phyloP scores from a whole-genome alignment of 2,329 filamentous ascomycete genomes.

The Ilyonectria sp. region DNA sequence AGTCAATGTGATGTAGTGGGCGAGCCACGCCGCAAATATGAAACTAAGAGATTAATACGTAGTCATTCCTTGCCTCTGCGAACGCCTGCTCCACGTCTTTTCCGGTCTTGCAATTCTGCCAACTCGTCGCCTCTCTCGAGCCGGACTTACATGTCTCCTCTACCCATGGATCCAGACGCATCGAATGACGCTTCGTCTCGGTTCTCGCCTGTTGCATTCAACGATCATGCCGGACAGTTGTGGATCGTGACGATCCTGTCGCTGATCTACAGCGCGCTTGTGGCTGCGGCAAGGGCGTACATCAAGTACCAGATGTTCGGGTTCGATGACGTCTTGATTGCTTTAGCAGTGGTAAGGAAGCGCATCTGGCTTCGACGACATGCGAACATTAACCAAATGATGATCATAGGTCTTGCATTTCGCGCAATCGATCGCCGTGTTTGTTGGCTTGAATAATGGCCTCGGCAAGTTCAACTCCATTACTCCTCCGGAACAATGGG shows the following conservation, averaged over 20 bases:
- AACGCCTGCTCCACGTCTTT: background rate
- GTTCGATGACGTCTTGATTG: conserved; percentile 36
- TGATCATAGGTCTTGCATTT: conserved; percentile 30
- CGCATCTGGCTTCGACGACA: background rate
- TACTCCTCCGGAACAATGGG: conserved; percentile 32
- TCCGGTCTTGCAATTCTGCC: background rate
- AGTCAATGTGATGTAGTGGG: conserved; percentile 10
- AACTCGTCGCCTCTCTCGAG: background rate
- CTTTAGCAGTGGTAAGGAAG: conserved; percentile 30
- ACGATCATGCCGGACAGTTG: conserved; percentile 40
- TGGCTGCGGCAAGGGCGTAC: conserved; percentile 34
- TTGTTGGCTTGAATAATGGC: conserved; percentile 34
- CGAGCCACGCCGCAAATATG: conserved; percentile 15
- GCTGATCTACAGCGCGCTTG: conserved; percentile 38
- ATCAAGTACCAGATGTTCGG: conserved; percentile 45
- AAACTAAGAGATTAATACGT: conserved; percentile 18
- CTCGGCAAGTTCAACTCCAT: conserved; percentile 39
- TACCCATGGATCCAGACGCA: conserved; percentile 29
- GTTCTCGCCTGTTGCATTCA: conserved; percentile 35
- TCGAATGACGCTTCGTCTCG: conserved; percentile 14
- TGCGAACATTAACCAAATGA: conserved; percentile 5
- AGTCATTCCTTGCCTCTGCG: conserved; percentile 14
- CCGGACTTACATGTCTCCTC: conserved; percentile 1
- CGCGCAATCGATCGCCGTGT: conserved; percentile 36
- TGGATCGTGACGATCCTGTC: conserved; percentile 43